Base-by-base conservation (phyloP, 208 protist genomes). In the Leishmania turanica region DNA sequence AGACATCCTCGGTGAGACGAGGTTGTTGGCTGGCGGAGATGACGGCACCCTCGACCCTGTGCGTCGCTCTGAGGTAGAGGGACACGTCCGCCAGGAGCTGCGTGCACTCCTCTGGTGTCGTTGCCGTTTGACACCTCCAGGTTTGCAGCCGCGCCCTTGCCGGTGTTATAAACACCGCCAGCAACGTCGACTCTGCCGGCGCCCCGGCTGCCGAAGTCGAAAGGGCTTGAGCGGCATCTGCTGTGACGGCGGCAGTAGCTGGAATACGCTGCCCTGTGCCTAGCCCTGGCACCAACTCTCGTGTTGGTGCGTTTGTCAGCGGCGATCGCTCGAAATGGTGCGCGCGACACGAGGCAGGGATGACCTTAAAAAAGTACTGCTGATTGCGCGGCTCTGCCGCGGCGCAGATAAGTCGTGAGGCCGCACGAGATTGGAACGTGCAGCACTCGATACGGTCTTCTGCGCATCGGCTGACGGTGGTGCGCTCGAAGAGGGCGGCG, bases 311-410 rank as follows among this genome's bases (percentile, higher is more conserved):
- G 31, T 27, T 64, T 19, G 62, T 75, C 54, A 75, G 62, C 71
- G 77, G 62, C 2, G 83, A 79, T 9, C 34, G 9, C 21, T 42
- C n/a, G 75, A 89, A 85, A 85, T 91, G 89, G 71, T 90, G 87
- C 2, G 73, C 76, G 31, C 80, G 87, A 70, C 81, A 51, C 19
- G 81, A 74, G 49, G 80, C 53, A 2, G 92, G 90, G 37, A 96
- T 78, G 7, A 94, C 92, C 51, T 87, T 83, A 76, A 83, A 86
- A 79, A 94, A 96, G 82, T 94, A 94, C 9, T 79, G 80, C 72
- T 81, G 88, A 27, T 81, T 81, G 72, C 88, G 89, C 56, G 13
- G 80, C 56, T 78, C 75, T 19, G 92, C 88, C 47, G 58, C 72
- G n/a, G 42, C 83, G 51, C 84, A 90, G 31, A 96, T 90, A 56